These are phyloP conservation scores for Rickenella mellea DNA, from an alignment of 768 basidiomycete genomes.

Conservation along the genomic window DNA sequence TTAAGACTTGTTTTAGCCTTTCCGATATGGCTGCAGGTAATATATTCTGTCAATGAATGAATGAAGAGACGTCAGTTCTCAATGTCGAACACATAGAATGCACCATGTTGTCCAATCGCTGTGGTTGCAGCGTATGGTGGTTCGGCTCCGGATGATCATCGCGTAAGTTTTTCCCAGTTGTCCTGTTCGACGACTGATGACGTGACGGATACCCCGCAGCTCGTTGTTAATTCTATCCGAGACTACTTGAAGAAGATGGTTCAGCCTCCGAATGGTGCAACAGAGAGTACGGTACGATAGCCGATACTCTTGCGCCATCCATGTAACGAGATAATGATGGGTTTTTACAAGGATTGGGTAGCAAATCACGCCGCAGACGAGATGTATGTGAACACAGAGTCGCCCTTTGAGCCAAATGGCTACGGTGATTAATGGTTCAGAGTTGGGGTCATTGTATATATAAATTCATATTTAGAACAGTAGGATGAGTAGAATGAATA, in stretches of 20 bases:
- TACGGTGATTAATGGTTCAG: neutral
- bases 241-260: constrained; percentile 61
- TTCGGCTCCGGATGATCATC: constrained; percentile 72
- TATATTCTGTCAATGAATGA: constrained; percentile 4
- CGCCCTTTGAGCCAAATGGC: neutral
- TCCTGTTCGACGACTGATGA: neutral
- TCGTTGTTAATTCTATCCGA: constrained; percentile 53
- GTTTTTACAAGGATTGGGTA: neutral
- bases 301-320: neutral
- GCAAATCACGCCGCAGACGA: neutral
- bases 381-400: neutral
- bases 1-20: constrained; percentile 42
- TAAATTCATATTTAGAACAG: neutral
- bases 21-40: constrained; percentile 77
- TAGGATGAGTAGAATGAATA: neutral
- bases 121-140: constrained; percentile 75
- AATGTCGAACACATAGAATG: constrained; percentile 45
- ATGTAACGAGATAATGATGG: neutral
- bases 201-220: constrained; percentile 25
- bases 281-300: constrained; percentile 14
- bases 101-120: constrained; percentile 75
- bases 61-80: constrained; percentile 2
- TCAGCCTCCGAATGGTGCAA: constrained; percentile 10
- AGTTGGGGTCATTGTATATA: neutral
- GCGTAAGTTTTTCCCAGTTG: constrained; percentile 32